These are phyloP conservation scores for Botrytis porri DNA, from an alignment of 2,329 filamentous ascomycete species.

Conservation along the genomic window DNA sequence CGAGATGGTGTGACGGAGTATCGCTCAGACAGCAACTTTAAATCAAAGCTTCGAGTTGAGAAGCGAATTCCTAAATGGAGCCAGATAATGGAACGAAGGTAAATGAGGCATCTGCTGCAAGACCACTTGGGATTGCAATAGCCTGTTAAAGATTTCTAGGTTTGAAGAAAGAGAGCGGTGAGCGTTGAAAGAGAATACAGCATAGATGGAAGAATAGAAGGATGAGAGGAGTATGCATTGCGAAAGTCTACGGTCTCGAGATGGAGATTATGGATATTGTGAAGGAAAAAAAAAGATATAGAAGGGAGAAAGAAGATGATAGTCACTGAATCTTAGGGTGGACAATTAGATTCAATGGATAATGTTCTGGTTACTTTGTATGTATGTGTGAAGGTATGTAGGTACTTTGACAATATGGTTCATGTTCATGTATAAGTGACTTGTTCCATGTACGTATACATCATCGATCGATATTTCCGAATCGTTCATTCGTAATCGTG, in stretches of 20 bases:
- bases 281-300: background rate
- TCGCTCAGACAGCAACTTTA: background rate
- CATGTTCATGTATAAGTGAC: background rate
- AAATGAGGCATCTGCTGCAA: background rate
- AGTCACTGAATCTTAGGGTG: background rate
- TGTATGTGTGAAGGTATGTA: background rate
- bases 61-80: background rate
- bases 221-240: background rate
- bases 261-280: background rate
- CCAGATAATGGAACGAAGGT: background rate
- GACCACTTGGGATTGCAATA: background rate
- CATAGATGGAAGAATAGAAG: background rate
- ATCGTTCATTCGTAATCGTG: background rate
- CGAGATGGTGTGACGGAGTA: background rate
- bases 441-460: background rate
- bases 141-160: background rate
- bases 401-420: background rate
- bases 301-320: background rate
- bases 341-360: background rate
- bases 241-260: background rate
- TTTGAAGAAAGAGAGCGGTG: slow-evolving; percentile 1
- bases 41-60: background rate
- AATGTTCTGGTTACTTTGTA: background rate
- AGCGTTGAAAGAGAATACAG: background rate
- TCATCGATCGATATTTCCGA: background rate